A percentile compares a stretch with the other conserved stretches of the same genome.
Evolutionary conservation across 768 basidiomycete species (phyloP).

Genomic region (Kwoniella sp.): DNA sequence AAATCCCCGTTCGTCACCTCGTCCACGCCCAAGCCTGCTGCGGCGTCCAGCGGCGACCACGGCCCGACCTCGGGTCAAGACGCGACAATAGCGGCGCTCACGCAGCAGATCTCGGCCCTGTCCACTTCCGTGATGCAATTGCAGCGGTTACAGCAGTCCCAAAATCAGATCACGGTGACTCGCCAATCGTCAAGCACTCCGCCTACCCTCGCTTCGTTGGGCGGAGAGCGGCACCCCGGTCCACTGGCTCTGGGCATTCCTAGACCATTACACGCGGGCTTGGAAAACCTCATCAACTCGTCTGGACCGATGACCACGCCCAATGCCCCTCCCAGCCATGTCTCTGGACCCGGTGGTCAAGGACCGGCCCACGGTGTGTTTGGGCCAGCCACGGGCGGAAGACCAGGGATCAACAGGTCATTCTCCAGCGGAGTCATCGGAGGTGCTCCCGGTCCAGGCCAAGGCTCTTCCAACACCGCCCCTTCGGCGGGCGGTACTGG

Average conservation of each 20-base stretch:
- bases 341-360: background rate
- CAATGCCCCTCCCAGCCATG: background rate
- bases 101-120: constrained; percentile 45
- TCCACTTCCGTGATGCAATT: constrained; percentile 48
- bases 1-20: constrained; percentile 19
- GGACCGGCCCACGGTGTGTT: background rate
- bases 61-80: background rate
- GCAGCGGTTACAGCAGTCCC: constrained; percentile 45
- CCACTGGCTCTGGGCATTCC: background rate
- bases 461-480: background rate
- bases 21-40: constrained; percentile 1
- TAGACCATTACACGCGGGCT: constrained; percentile 11
- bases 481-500: background rate
- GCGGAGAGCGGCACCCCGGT: constrained; percentile 2
- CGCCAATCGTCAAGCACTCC: constrained; percentile 1
- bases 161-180: constrained; percentile 9
- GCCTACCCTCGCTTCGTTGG: background rate
- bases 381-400: background rate
- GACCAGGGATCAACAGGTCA: constrained; percentile 25
- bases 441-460: constrained; percentile 3
- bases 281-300: constrained; percentile 7
- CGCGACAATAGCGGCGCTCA: constrained; percentile 30
- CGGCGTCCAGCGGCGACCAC: background rate
- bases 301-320: constrained; percentile 20
- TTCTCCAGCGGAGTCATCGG: constrained; percentile 29